These are phyloP conservation scores for Euryodendron excelsum DNA, from an alignment of 148 eudicot species.

Conservation along the genomic window DNA sequence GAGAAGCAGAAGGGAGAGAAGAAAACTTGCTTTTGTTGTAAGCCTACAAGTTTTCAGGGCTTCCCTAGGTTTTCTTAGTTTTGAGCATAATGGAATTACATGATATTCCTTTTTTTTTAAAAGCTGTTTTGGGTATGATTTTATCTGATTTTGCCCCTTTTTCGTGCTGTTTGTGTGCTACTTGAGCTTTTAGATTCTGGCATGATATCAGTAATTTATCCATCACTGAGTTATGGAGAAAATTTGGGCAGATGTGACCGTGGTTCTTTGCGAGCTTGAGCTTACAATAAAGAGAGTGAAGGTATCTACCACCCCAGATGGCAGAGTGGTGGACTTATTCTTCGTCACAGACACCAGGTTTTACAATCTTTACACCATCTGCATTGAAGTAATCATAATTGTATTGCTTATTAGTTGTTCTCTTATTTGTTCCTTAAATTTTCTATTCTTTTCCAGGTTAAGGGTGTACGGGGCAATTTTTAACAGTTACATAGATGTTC, in stretches of 20 bases:
- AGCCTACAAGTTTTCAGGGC: too few species aligned
- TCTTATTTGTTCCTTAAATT: neutral
- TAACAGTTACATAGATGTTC: too few species aligned
- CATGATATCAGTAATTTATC: neutral
- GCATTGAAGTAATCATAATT: too few species aligned
- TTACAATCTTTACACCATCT: neutral
- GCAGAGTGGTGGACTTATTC: slow-evolving; percentile 86
- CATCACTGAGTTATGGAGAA: slow-evolving; percentile 4
- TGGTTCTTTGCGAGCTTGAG: slow-evolving; percentile 81
- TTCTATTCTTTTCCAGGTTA: too few species aligned
- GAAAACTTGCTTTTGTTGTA: neutral
- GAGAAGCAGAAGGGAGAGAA: neutral
- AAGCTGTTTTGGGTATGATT: neutral
- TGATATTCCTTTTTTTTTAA: neutral
- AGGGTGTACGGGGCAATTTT: too few species aligned
- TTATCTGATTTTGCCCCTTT: neutral
- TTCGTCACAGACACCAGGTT: slow-evolving; percentile 87
- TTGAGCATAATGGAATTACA: neutral
- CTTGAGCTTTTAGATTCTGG: slow-evolving; percentile 3
- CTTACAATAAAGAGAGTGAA: slow-evolving; percentile 78
- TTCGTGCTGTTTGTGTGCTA: slow-evolving; percentile 6
- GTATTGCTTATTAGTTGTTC: neutral
- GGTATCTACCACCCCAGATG: slow-evolving; percentile 94
- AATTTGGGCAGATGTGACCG: slow-evolving; percentile 67
- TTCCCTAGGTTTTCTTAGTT: neutral